Base-by-base conservation (phyloP, 345 rosid genomes). In the Eucalyptus viminalis region DNA sequence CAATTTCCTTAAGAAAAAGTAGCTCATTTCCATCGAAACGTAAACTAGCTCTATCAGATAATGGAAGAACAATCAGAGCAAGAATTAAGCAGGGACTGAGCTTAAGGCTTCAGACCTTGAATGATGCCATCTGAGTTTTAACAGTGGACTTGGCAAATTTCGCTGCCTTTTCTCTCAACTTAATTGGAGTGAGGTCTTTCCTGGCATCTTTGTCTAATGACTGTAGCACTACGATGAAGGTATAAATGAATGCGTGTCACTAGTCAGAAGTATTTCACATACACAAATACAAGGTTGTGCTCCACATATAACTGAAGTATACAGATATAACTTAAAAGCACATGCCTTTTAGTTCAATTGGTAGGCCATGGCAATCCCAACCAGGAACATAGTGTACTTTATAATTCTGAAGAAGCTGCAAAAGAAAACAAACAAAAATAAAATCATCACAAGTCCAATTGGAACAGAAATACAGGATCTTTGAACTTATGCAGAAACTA, bases 321-420 rank as follows among this genome's bases (percentile, higher is more conserved):
- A 76, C 27, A 37, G 83, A 76, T 37, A 37, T 19, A 76, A 76
- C 14, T 76, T 76, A 76, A 45, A 49, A 88, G 88, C 87, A 94
- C 96, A 94, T 95, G 91, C 99, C 99, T 97, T 97, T 97, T 92
- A 96, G 91, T 92, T 97, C 99, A 93, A 97, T 97, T 86, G 99
- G 99, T 88, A 97, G 95, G 88, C 99, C 99, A 91, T 97, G 99
- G 92, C 99, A 97, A 92, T 97, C 99, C 99, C 99, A 97, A 80
- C 99, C 99, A 86, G 99, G 99, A 88, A 97, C 92, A 90, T 94
- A 97, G 87, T 88, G 93, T 91, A 97, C 99, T 92, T 95, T 97
- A 91, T 93, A 95, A 91, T 95, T 96, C 92, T 95, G 98, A 90
- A 97, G 97, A 91, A 97, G 95, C 99, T 97, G 94, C 86, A 88